Evolutionary conservation across 2,329 filamentous ascomycete genomes (phyloP), one percentile per base, ranked within the genome.

Genomic region (Aspergillus bombycis): DNA sequence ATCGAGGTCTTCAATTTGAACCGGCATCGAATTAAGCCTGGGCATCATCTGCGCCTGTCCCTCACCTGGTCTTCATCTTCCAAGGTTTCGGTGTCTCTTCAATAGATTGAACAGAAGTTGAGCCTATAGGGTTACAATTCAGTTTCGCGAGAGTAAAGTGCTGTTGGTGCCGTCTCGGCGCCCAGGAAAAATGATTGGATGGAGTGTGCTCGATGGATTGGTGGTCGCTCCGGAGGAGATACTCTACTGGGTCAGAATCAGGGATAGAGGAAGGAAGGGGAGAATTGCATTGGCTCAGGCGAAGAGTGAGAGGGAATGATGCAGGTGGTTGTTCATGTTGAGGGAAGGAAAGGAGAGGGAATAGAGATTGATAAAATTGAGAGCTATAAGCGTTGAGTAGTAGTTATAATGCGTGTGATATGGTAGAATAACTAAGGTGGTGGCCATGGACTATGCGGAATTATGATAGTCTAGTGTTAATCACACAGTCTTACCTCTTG

Each of bases 41-140:
- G 77, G 70, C 7, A 74, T 80, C 28, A 75, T 79, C 38, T 79
- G 77, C 61, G 75, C 77, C 16, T 78, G 74, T 63, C 71, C 79
- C 6, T 45, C 65, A 66, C 4, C 68, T 78, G 4, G 43, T 62
- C 14, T 43, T 64, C n/a, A 26, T 62, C 23, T 66, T 64, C 26
- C 5, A 28, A 28, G 26, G 26, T 28, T 28, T 43, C 65, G 66
- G 14, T 32, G 32, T 10, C 23, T 66, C 26, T 57, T 66, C 30
- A 57, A 45, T 14, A 45, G 26, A 50, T 38, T 62, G 3, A 4
- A 61, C 14, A 43, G 36, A n/a, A 57, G 23, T 50, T 30, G n/a
- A 4, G 23, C 21, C 16, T 46, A 48, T 21, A 38, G 8, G 5
- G 48, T 7, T 4, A 4, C 36, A 3, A 19, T n/a, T 12, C 41